A percentile compares a stretch with the other conserved stretches of the same genome.
phyloP scores from a whole-genome alignment of 139 green algal genomes.

The Parachlorella kessleri region DNA sequence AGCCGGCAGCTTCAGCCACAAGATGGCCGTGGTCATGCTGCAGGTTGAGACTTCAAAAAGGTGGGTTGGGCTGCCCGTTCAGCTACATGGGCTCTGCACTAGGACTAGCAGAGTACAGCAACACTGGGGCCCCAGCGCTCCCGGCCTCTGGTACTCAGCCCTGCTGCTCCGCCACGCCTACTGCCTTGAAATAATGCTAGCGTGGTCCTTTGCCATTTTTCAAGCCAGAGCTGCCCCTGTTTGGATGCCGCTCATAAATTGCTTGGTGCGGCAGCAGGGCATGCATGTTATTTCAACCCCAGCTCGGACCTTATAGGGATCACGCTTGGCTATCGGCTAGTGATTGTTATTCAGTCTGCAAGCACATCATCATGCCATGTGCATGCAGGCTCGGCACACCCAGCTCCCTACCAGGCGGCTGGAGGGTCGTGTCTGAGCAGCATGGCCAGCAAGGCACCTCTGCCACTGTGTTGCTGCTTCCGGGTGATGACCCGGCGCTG shows the following conservation, averaged over 20 bases:
- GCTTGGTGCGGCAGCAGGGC: too few species aligned
- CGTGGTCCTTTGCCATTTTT: neutral
- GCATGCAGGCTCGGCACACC: conserved; percentile 13
- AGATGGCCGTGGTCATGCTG: conserved; percentile 1
- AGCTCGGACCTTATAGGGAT: too few species aligned
- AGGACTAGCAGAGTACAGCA: neutral
- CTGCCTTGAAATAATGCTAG: neutral
- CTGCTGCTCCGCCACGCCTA: neutral
- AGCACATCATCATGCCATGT: neutral
- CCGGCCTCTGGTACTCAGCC: too few species aligned
- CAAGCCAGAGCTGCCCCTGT: neutral
- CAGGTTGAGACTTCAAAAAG: neutral
- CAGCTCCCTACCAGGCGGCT: neutral
- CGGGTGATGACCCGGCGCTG: neutral
- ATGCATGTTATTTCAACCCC: too few species aligned
- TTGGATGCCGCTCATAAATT: too few species aligned
- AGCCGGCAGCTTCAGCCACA: neutral
- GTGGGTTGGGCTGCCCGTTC: neutral
- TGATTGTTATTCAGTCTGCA: neutral
- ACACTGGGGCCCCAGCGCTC: too few species aligned
- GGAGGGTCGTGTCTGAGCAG: neutral
- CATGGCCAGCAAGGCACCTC: neutral
- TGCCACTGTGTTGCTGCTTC: neutral
- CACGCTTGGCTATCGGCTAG: neutral
- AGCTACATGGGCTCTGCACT: neutral